Conservation (phyloP, 192 early-diverging fungal species). For the Nowakowskiella sp. region DNA sequence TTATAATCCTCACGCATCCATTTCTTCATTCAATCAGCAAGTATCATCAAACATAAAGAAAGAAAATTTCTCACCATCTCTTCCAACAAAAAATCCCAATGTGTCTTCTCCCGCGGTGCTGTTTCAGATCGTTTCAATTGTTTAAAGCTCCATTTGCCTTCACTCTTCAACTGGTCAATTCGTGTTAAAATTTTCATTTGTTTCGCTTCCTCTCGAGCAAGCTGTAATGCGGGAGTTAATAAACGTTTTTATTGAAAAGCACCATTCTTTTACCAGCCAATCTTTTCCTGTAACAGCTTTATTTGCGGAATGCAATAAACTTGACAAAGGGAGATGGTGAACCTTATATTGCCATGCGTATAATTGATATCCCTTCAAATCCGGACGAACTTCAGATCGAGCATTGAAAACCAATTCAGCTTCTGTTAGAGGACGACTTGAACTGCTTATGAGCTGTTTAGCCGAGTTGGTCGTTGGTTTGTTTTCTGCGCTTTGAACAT, state of each 20-base stretch:
- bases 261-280: slow-evolving; percentile 53
- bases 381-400: too few relatives aligned
- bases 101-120: slow-evolving; percentile 48
- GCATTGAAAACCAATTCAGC: too few relatives aligned
- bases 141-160: slow-evolving; percentile 62
- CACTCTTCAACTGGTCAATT: slow-evolving; percentile 64
- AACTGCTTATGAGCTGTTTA: too few relatives aligned
- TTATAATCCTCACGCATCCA: slow-evolving; percentile 76
- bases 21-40: slow-evolving; percentile 34
- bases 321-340: slow-evolving; percentile 47
- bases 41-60: neutral
- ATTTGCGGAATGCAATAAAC: slow-evolving; percentile 48
- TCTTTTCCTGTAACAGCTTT: slow-evolving; percentile 66
- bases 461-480: too few relatives aligned
- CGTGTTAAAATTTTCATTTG: slow-evolving; percentile 52
- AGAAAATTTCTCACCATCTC: slow-evolving; percentile 53
- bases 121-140: slow-evolving; percentile 60
- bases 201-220: slow-evolving; percentile 69
- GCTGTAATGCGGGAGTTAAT: slow-evolving; percentile 16
- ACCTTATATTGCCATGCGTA: slow-evolving; percentile 44
- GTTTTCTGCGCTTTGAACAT: too few relatives aligned
- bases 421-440: too few relatives aligned
- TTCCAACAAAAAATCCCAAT: slow-evolving; percentile 71
- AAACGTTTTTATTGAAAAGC: slow-evolving; percentile 9
- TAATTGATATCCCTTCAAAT: slow-evolving; percentile 35